These are phyloP conservation scores for Suillus variegatus DNA, from an alignment of 768 basidiomycete genomes.

Conservation along the genomic window DNA sequence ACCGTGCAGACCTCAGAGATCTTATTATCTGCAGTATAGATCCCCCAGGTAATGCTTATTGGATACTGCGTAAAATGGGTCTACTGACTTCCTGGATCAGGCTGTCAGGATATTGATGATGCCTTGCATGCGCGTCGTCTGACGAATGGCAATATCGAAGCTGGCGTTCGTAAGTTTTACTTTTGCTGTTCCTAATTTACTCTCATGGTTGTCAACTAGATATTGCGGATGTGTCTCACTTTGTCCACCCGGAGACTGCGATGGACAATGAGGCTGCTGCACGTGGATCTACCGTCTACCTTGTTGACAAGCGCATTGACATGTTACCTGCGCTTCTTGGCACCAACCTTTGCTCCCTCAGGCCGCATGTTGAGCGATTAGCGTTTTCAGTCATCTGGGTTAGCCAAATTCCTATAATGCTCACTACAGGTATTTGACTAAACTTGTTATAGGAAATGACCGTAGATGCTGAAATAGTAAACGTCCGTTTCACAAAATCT, in stretches of 20 bases:
- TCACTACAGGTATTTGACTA: not conserved
- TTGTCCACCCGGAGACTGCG: slow-evolving; percentile 88
- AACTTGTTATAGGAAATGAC: slow-evolving; percentile 73
- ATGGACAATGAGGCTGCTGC: slow-evolving; percentile 98
- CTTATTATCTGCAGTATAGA: slow-evolving; percentile 95
- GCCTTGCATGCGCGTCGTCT: slow-evolving; percentile 87
- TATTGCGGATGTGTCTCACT: slow-evolving; percentile 98
- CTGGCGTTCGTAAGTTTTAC: slow-evolving; percentile 87
- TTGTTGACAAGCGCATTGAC: slow-evolving; percentile 98
- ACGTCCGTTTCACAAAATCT: slow-evolving; percentile 91
- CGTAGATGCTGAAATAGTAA: slow-evolving; percentile 84
- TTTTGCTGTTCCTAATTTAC: not conserved
- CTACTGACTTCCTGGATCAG: slow-evolving; percentile 39
- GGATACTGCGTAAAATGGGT: not conserved
- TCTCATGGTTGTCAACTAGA: slow-evolving; percentile 48
- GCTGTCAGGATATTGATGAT: slow-evolving; percentile 98
- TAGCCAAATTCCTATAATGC: slow-evolving; percentile 10
- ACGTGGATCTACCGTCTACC: slow-evolving; percentile 94
- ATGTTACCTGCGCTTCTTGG: slow-evolving; percentile 95
- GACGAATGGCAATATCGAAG: slow-evolving; percentile 93
- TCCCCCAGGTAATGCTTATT: slow-evolving; percentile 68
- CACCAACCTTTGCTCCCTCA: slow-evolving; percentile 91
- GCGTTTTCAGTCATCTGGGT: slow-evolving; percentile 98
- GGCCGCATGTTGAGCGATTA: slow-evolving; percentile 90
- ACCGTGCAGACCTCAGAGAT: slow-evolving; percentile 84